Evolutionary conservation across 2,329 filamentous ascomycete species (phyloP), one percentile per base, ranked within the genome.

Genomic region (Huntiella abstrusa): DNA sequence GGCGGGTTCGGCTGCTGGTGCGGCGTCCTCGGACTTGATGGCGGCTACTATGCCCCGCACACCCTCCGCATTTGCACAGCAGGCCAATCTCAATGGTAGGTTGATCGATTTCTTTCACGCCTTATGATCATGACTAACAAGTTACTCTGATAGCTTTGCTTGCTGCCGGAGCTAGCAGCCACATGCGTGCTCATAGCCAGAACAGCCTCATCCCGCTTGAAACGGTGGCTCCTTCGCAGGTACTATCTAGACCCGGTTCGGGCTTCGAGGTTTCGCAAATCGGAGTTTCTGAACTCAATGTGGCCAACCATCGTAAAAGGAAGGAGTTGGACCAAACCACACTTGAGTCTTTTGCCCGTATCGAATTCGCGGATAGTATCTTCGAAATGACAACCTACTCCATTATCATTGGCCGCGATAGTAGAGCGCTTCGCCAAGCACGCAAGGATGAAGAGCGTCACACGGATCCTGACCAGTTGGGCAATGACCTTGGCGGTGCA

Each of bases 331-430:
- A 40, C 11, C 11, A 34, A 35, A 33, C 11, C 16, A 8, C 36
- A 28, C 62, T 60, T 41, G 68, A 74, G 54, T 73, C 70, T 3
- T 75, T 73, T 57, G 71, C 71, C 38, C 64, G 67, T 45, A 65
- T 87, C 51, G 73, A 77, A 54, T 86, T 87, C 57, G 69, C 72
- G 53, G 82, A 87, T 63, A 80, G 80, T 56, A 71, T 77, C 47
- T 86, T 83, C 58, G 81, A 83, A 60, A 81, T 87, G 75, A 83
- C 77, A 44, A 84, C 80, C 1, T 79, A 78, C 54, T 69, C 73
- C 45, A 71, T 86, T 53, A 72, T 82, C 48, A 73, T 87, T 22
- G 81, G 80, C 46, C 77, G 82, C 51, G 81, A 86, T 59, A 68
- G 77, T 54, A 62, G 67, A 45, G 75, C 75, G 7, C 60, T 75